phyloP scores from a whole-genome alignment of 2,329 filamentous ascomycete genomes.

The Nemania sp. region DNA sequence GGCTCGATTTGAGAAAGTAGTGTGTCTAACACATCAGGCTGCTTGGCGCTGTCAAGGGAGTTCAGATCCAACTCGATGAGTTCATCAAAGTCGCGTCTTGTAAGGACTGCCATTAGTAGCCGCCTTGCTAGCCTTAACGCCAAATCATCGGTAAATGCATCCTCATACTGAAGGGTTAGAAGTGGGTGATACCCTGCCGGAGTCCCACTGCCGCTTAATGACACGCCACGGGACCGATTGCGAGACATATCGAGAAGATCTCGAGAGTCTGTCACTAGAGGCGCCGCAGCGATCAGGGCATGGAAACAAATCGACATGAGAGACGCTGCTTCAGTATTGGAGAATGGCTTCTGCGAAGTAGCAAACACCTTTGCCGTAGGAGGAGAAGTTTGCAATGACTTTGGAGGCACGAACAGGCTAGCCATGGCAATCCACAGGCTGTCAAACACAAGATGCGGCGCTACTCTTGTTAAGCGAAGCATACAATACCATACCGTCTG shows the following conservation, averaged over 20 bases:
- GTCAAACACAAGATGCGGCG: conserved; percentile 63
- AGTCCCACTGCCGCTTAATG: conserved; percentile 52
- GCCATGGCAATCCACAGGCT: conserved; percentile 67
- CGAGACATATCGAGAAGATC: conserved; percentile 64
- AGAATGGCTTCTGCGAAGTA: conserved; percentile 44
- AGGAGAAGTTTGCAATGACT: conserved; percentile 47
- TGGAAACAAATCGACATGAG: conserved; percentile 66
- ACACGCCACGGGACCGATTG: conserved; percentile 59
- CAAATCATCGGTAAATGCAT: conserved; percentile 65
- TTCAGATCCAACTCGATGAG: conserved; percentile 46
- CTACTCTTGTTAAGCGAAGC: conserved; percentile 60
- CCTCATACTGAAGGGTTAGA: conserved; percentile 64
- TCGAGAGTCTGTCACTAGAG: conserved; percentile 52
- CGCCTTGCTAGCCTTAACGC: conserved; percentile 62
- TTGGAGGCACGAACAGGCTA: conserved; percentile 61
- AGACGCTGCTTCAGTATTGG: conserved; percentile 55
- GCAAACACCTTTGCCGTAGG: conserved; percentile 46
- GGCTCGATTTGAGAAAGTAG: conserved; percentile 60
- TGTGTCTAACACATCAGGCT: conserved; percentile 52
- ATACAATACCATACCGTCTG: conserved; percentile 67
- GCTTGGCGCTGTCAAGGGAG: conserved; percentile 38
- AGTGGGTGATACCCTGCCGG: conserved; percentile 52
- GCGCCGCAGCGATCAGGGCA: conserved; percentile 63
- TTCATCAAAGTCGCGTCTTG: conserved; percentile 56
- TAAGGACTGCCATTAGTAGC: conserved; percentile 61